Conservation (phyloP, 352 stramenopile genomes). For the Phytopythium helicoides region DNA sequence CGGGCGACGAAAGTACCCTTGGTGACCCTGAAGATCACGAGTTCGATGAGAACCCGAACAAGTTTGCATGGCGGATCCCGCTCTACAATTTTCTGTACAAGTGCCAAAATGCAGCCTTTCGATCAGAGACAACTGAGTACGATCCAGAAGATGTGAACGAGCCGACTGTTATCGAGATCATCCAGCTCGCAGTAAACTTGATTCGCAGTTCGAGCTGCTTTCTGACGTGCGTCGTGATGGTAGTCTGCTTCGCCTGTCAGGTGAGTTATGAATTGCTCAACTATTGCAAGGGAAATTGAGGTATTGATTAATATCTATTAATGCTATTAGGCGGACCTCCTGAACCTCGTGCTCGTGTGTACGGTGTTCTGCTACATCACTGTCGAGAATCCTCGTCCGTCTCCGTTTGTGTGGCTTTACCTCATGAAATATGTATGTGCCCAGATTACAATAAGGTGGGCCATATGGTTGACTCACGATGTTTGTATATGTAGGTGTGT, state of each 20-base stretch:
- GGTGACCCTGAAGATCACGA: constrained; percentile 79
- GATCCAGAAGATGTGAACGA: constrained; percentile 80
- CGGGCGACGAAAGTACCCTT: constrained; percentile 77
- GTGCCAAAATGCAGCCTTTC: constrained; percentile 73
- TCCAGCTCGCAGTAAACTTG: constrained; percentile 52
- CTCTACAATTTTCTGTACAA: constrained; percentile 66
- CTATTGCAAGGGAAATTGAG: no score
- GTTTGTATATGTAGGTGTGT: constrained; percentile 30
- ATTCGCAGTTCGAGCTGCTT: constrained; percentile 65
- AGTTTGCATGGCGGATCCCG: constrained; percentile 60
- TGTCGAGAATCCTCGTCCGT: constrained; percentile 71
- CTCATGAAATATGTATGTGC: constrained; percentile 85
- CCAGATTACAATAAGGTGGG: no score
- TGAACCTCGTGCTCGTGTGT: constrained; percentile 81
- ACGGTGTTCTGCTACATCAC: constrained; percentile 67
- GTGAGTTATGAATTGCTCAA: constrained; percentile 19
- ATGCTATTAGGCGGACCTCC: constrained; percentile 52
- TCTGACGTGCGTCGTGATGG: constrained; percentile 60
- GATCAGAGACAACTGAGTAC: constrained; percentile 62
- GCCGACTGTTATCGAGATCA: constrained; percentile 53
- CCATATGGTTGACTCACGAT: background rate
- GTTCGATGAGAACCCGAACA: constrained; percentile 47
- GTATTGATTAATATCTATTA: background rate
- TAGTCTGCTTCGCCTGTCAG: constrained; percentile 75
- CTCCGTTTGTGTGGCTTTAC: constrained; percentile 57